Base-by-base conservation (phyloP, 2,329 filamentous ascomycete species). In the Aspergillus tanneri region DNA sequence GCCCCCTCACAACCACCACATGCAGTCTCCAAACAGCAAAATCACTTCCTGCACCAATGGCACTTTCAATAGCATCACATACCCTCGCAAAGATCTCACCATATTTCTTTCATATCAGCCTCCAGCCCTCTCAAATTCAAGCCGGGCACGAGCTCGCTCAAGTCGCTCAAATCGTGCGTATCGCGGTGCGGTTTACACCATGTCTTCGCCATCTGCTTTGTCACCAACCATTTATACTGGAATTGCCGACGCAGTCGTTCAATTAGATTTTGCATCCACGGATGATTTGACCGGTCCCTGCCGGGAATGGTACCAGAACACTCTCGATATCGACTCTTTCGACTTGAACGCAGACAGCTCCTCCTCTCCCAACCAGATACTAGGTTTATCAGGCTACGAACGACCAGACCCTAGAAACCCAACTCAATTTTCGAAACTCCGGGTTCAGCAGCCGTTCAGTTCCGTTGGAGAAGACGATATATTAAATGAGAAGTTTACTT, bases 201-300 rank as follows among this genome's bases (percentile, higher is more conserved):
- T 76, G 55, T 72, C 70, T 7, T 67, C 69, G 1, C 73, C 73
- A 3, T 76, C 72, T 3, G 63, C 69, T 7, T 65, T 68, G 24
- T 76, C 73, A 0, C 66, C 71, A 19, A 74, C 72, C 3, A 56
- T 76, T n/a, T 76, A 74, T 49, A 67, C 71, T 9, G 73, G 73
- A 2, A 59, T 76, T 11, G 67, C 70, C 24, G 67, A 72, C 28
- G 68, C 69, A 19, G 60, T 76, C 4, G 52, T 73, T 19, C 69
- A 70, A 7, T 61, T 76, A 2, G 72, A 76, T 47, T 72, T 76
- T 51, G 63, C 65, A 2, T 71, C 69, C 1, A 74, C 70, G 2
- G 72, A 75, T 49, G 73, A 76, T 43, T 46, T 73, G 16, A 56
- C 59, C 3, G 64, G 65, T 4, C 52, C 62, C 3, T 41, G 51